Evolutionary conservation across 257 asterid genomes (phyloP).

Genomic region (Haberlea rhodopensis): DNA sequence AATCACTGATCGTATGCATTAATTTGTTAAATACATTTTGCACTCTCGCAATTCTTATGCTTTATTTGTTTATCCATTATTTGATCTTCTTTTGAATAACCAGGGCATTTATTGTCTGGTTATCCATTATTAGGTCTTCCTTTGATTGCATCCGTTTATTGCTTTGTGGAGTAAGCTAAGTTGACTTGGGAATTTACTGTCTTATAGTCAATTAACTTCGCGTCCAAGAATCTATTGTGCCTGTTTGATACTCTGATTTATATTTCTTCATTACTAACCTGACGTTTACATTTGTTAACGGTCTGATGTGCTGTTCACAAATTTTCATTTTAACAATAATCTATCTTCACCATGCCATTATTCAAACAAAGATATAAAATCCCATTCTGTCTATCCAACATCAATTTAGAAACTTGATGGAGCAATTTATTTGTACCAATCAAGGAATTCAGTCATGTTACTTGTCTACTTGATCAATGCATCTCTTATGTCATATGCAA

Average conservation of each 20-base stretch:
- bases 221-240: no score
- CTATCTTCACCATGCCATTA: no score
- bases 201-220: conserved; percentile 7
- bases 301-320: neutral
- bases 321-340: no score
- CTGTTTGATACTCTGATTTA: neutral
- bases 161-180: conserved; percentile 9
- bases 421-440: neutral
- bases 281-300: neutral
- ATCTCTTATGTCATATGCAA: neutral
- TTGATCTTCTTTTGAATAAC: neutral
- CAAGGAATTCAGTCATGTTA: neutral
- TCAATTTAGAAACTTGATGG: neutral
- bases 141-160: conserved; percentile 6
- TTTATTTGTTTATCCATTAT: neutral
- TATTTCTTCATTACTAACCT: neutral
- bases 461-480: neutral
- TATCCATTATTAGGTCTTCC: neutral
- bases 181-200: conserved; percentile 9
- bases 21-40: neutral
- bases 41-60: neutral
- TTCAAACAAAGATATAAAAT: no score
- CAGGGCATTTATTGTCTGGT: no score
- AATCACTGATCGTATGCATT: neutral
- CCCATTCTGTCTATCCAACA: neutral